phyloP scores from a whole-genome alignment of 768 basidiomycete species.

The Filobasidium floriforme region DNA sequence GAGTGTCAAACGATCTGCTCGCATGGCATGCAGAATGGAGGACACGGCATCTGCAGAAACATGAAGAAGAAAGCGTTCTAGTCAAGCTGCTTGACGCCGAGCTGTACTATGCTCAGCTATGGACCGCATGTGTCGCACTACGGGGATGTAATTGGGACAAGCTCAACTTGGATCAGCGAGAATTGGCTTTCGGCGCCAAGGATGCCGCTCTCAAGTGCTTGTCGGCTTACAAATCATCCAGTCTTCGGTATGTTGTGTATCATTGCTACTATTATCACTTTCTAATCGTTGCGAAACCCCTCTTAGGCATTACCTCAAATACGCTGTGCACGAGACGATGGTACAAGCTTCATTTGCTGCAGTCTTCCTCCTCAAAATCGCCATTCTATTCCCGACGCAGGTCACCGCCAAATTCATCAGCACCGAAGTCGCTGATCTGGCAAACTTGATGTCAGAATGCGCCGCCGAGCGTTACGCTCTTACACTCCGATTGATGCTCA shows the following conservation, averaged over 20 bases:
- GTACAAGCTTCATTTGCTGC: constrained; percentile 87
- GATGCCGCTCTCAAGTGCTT: constrained; percentile 82
- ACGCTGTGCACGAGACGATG: constrained; percentile 86
- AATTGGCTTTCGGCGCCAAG: constrained; percentile 90
- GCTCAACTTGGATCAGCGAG: constrained; percentile 89
- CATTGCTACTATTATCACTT: background rate
- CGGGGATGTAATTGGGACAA: constrained; percentile 92
- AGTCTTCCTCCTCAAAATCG: constrained; percentile 87
- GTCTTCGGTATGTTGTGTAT: constrained; percentile 60
- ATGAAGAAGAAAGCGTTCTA: constrained; percentile 73
- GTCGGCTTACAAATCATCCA: constrained; percentile 68
- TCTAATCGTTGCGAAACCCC: background rate
- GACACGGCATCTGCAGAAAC: constrained; percentile 62
- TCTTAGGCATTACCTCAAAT: constrained; percentile 50
- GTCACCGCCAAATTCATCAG: constrained; percentile 69
- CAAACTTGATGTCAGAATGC: constrained; percentile 81
- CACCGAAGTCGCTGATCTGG: constrained; percentile 79
- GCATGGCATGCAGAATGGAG: constrained; percentile 89
- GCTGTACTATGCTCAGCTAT: constrained; percentile 84
- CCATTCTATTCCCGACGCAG: constrained; percentile 79
- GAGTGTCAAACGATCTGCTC: constrained; percentile 76
- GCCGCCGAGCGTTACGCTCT: constrained; percentile 89
- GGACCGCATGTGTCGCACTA: constrained; percentile 87
- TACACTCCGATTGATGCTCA: constrained; percentile 85
- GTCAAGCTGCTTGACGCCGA: constrained; percentile 82